Base-by-base conservation (phyloP, 257 asterid species). In the Sherardia arvensis region DNA sequence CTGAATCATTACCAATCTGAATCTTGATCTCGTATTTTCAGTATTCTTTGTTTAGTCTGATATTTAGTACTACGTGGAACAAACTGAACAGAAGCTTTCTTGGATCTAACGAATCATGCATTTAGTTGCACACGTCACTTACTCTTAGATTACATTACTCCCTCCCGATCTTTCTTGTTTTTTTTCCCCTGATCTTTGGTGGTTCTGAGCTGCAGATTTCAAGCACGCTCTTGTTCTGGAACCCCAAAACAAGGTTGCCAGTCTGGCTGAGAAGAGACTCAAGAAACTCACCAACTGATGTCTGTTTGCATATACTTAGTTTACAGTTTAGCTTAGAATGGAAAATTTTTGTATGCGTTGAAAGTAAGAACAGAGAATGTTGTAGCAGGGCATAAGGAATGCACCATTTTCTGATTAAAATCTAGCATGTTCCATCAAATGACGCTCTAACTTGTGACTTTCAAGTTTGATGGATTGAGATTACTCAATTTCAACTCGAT, bases 201-300 rank as follows among this genome's bases (percentile, higher is more conserved):
- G 26, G 49, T 56, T 61, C 51, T 66, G 47, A 40, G 53, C 53
- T 62, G 74, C 94, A 93, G 99, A 93, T 82, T 87, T 93, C 86
- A 89, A 79, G 87, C 85, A 90, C 59, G 97, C 97, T 25, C 94
- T 82, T 17, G 90, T 93, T 65, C 86, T 93, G 58, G 97, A 93
- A 75, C 99, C 99, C 21, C 97, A 89, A 77, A 93, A 90, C 56
- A 93, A 85, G 83, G 83, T 62, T 38, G 99, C 97, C 2, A 63
- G 68, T 78, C 53, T 66, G 59, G 89, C 94, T 7, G 96, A 85
- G 62, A 87, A 81, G 83, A 87, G 99, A 53, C 95, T 90, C 11
- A 76, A 87, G 66, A 90, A 85, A 77, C 70, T 83, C 67, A 53
- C 71, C 7, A 70, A 76, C 65, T 84, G 82, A 43, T 43, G 51